Percentiles rank a stretch among this genome's conserved stretches.
Conservation (phyloP, 352 stramenopile genomes). For the Blastocystis hominis region DNA sequence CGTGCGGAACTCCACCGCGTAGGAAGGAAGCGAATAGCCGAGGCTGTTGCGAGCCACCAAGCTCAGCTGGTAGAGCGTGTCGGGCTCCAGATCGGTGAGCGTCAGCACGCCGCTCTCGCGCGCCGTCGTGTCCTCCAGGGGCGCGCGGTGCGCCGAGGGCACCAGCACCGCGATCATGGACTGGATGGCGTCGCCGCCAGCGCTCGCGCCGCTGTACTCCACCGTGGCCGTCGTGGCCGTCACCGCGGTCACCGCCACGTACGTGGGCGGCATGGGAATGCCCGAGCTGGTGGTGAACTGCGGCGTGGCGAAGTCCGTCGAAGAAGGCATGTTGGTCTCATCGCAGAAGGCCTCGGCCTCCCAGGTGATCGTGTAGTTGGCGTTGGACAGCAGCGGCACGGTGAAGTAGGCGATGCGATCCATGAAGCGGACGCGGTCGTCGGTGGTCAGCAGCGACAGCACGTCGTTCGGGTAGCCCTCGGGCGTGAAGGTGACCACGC, state of each 20-base stretch:
- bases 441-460: not conserved
- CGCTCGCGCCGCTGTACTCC: not conserved
- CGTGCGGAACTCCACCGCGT: not conserved
- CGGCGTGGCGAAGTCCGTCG: not conserved
- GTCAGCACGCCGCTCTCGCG: not conserved
- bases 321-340: not conserved
- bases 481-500: not conserved
- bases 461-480: not conserved
- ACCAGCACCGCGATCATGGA: not conserved
- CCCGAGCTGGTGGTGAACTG: not conserved
- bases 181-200: not conserved
- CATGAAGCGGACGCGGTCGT: not conserved
- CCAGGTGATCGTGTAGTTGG: not conserved
- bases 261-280: not conserved
- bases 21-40: not conserved
- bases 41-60: not conserved
- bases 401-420: not conserved
- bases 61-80: conserved; percentile 6
- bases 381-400: not conserved
- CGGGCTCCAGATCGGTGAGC: not conserved
- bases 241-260: not conserved
- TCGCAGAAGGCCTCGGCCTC: conserved; percentile 21
- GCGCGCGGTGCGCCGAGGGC: not conserved
- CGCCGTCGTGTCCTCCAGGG: not conserved
- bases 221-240: not conserved